Base-by-base conservation (phyloP, 345 rosid species). In the Anacardium occidentale region DNA sequence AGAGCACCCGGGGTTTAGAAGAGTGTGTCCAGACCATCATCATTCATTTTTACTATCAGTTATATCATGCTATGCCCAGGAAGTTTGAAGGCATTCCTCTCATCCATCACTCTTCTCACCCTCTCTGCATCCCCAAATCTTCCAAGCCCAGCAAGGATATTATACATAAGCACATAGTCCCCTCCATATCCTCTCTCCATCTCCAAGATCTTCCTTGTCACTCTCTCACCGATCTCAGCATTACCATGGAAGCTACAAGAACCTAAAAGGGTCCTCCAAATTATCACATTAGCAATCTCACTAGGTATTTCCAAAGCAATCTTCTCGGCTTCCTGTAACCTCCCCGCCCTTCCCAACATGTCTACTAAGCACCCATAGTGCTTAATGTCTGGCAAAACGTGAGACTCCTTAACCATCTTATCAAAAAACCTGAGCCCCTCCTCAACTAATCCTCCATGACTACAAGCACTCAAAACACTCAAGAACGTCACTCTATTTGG, bases 241-340 rank as follows among this genome's bases (percentile, higher is more conserved):
- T 94, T 81, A 67, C 90, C 92, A 73, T 90, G 88, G 74, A 91
- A 83, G 74, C 88, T 85, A 79, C 97, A 91, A 48, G 97, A 89
- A 70, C 96, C 91, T 64, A 91, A 86, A 47, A 91, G 80, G 63
- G 89, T 89, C 78, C 96, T 89, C 98, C 94, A 94, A 61, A 94
- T 80, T 57, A 94, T 86, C 9, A 72, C 89, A 63, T 77, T 76
- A 51, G 74, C 79, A 62, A 82, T 75, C 34, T 86, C 88, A 1
- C 32, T 48, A 10, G 93, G 94, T 70, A 91, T 82, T 77, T 75
- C 83, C 73, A 79, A 64, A 70, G 94, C 96, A 4, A 85, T 75
- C 70, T 79, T 89, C 80, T 91, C 96, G 0, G 96, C 96, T 82
- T 90, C 96, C 63, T 90, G 85, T 70, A 94, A 77, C 80, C 90